Evolutionary conservation across 2,329 filamentous ascomycete species (phyloP).

Genomic region (Aspergillus chevalieri): DNA sequence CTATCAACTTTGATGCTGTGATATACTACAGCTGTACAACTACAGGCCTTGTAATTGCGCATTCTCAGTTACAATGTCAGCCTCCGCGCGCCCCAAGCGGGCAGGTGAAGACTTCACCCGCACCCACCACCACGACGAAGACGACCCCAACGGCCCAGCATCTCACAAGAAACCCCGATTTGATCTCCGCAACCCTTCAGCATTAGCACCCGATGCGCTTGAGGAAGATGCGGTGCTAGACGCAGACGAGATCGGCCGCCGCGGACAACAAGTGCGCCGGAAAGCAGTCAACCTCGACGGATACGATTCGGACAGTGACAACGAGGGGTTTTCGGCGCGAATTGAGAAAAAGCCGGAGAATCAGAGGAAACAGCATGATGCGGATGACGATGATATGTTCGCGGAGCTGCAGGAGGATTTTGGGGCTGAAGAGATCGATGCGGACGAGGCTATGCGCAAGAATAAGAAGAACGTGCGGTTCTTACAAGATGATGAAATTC

Average conservation of each 20-base stretch:
- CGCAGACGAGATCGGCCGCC: constrained; percentile 81
- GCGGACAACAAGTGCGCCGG: constrained; percentile 69
- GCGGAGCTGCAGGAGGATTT: constrained; percentile 60
- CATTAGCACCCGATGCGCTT: constrained; percentile 72
- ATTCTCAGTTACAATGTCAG: constrained; percentile 42
- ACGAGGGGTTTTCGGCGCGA: constrained; percentile 77
- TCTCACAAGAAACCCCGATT: constrained; percentile 77
- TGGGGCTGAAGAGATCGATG: constrained; percentile 47
- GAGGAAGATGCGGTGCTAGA: constrained; percentile 74
- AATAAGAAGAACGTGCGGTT: constrained; percentile 59
- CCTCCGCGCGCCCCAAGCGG: constrained; percentile 69
- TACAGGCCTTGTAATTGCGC: not conserved
- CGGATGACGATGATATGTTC: constrained; percentile 70
- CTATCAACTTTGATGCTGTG: not conserved
- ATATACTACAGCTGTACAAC: not conserved
- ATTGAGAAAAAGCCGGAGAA: constrained; percentile 54
- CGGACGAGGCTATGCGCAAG: constrained; percentile 48
- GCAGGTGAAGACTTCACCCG: constrained; percentile 75
- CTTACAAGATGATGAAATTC: constrained; percentile 59
- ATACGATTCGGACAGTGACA: constrained; percentile 88
- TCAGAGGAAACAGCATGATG: constrained; percentile 28
- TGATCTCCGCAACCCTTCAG: constrained; percentile 89
- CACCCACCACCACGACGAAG: constrained; percentile 59
- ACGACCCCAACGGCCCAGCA: constrained; percentile 38
- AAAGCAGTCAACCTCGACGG: constrained; percentile 95